phyloP scores from a whole-genome alignment of 2,329 filamentous ascomycete species.

The Davidsoniella eucalypti region DNA sequence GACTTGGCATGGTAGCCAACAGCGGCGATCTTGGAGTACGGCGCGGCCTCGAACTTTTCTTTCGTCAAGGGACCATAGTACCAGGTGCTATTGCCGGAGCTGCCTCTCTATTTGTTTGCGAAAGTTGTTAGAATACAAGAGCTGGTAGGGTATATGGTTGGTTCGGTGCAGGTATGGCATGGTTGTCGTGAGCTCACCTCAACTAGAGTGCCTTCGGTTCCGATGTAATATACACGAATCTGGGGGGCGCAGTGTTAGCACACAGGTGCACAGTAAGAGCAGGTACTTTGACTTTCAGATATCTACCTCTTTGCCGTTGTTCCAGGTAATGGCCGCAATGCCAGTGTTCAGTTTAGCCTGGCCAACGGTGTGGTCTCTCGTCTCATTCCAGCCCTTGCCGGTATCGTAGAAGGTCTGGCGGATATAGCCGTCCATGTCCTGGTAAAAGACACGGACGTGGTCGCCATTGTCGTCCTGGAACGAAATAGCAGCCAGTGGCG shows the following conservation, averaged over 20 bases:
- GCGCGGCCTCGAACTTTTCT: conserved; percentile 6
- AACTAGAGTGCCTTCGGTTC: conserved; percentile 11
- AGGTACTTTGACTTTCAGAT: background rate
- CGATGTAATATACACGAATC: conserved; percentile 12
- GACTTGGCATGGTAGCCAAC: conserved; percentile 12
- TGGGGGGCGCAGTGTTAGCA: background rate
- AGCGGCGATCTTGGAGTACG: conserved; percentile 12
- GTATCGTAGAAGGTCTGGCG: conserved; percentile 13
- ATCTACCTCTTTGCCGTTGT: conserved; percentile 12
- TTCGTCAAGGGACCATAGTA: conserved; percentile 12
- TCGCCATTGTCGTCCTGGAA: conserved; percentile 13
- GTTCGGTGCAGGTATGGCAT: background rate
- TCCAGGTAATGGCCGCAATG: conserved; percentile 13
- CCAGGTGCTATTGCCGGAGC: conserved; percentile 11
- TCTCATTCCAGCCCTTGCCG: conserved; percentile 13
- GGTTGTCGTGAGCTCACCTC: background rate
- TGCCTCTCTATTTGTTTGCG: conserved; percentile 3
- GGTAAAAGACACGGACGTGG: conserved; percentile 12
- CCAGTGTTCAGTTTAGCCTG: conserved; percentile 12
- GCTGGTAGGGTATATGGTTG: too few relatives aligned
- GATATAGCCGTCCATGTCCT: conserved; percentile 12
- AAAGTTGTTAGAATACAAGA: background rate
- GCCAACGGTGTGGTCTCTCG: conserved; percentile 10
- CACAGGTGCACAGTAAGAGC: too few relatives aligned
- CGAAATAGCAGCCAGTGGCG: conserved; percentile 11